A percentile compares a stretch with the other conserved stretches of the same genome.
phyloP scores from a whole-genome alignment of 805 yeast species.

The Lipomyces mesembrius region DNA sequence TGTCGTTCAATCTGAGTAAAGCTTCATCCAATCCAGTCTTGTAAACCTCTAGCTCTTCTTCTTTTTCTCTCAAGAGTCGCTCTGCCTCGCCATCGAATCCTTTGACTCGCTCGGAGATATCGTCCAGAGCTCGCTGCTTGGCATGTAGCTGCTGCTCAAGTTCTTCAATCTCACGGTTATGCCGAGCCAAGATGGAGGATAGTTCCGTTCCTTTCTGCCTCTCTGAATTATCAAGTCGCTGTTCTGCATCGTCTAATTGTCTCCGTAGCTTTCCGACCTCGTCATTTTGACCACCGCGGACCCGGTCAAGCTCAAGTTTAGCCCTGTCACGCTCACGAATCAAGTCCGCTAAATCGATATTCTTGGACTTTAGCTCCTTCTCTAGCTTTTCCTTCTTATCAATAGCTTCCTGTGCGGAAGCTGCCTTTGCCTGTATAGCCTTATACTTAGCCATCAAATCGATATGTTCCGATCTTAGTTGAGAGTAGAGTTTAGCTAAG shows the following conservation, averaged over 20 bases:
- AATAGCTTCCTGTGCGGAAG: constrained; percentile 87
- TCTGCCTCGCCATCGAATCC: constrained; percentile 46
- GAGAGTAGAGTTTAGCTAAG: constrained; percentile 85
- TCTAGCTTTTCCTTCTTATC: constrained; percentile 81
- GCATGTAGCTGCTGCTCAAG: constrained; percentile 50
- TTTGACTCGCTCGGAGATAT: constrained; percentile 38
- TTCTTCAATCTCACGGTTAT: constrained; percentile 63
- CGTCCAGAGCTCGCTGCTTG: constrained; percentile 45
- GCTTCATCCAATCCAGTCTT: constrained; percentile 71
- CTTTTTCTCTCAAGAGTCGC: constrained; percentile 64
- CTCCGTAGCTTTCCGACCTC: constrained; percentile 70
- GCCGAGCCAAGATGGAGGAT: constrained; percentile 61
- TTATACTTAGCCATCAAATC: constrained; percentile 77
- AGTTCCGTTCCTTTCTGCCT: constrained; percentile 67
- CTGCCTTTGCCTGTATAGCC: constrained; percentile 77
- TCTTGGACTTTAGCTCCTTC: constrained; percentile 81
- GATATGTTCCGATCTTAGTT: constrained; percentile 84
- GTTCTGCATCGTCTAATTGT: constrained; percentile 63
- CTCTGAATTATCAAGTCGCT: constrained; percentile 61
- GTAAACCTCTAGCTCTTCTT: constrained; percentile 78
- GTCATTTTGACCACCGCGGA: constrained; percentile 54
- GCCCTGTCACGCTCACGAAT: constrained; percentile 90
- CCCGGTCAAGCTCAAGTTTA: constrained; percentile 74
- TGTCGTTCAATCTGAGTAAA: constrained; percentile 59
- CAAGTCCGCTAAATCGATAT: constrained; percentile 83